These are phyloP conservation scores for Emmonsiellopsis sp. DNA, from an alignment of 2,329 filamentous ascomycete genomes.

Conservation along the genomic window DNA sequence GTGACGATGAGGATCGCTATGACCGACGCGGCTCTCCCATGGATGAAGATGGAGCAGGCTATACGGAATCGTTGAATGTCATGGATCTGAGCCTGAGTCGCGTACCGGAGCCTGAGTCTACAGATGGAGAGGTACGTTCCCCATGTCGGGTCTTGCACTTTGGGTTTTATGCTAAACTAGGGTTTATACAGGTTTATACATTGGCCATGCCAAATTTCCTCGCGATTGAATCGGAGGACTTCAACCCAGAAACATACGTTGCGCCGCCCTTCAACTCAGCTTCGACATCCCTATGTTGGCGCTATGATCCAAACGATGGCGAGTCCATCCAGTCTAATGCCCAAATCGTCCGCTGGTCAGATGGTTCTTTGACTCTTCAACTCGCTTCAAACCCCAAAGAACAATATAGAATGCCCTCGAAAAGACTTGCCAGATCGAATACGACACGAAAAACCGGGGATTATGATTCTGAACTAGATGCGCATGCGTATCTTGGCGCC, in stretches of 20 bases:
- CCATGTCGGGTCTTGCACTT: background rate
- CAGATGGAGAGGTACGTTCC: constrained; percentile 29
- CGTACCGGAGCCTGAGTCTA: constrained; percentile 47
- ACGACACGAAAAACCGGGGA: constrained; percentile 39
- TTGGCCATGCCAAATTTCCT: constrained; percentile 57
- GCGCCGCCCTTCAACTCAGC: constrained; percentile 55
- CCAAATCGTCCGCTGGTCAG: constrained; percentile 57
- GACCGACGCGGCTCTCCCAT: constrained; percentile 43
- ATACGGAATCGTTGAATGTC: constrained; percentile 40
- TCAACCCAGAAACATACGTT: constrained; percentile 52
- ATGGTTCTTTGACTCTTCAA: constrained; percentile 58
- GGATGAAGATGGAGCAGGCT: constrained; percentile 35
- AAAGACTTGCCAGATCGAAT: constrained; percentile 50
- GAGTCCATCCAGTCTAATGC: constrained; percentile 55
- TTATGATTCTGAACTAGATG: constrained; percentile 49
- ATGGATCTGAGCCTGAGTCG: constrained; percentile 50
- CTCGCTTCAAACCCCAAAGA: constrained; percentile 52
- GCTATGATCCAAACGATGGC: constrained; percentile 52
- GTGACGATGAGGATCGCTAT: constrained; percentile 50
- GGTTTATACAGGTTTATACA: constrained; percentile 44
- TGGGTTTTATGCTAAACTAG: constrained; percentile 7
- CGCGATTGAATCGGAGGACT: constrained; percentile 52
- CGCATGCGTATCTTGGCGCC: constrained; percentile 55
- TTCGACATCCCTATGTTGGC: constrained; percentile 57
- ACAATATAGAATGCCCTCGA: constrained; percentile 52